Evolutionary conservation across 805 yeast species (phyloP).

Genomic region (Dipodascus albidus): DNA sequence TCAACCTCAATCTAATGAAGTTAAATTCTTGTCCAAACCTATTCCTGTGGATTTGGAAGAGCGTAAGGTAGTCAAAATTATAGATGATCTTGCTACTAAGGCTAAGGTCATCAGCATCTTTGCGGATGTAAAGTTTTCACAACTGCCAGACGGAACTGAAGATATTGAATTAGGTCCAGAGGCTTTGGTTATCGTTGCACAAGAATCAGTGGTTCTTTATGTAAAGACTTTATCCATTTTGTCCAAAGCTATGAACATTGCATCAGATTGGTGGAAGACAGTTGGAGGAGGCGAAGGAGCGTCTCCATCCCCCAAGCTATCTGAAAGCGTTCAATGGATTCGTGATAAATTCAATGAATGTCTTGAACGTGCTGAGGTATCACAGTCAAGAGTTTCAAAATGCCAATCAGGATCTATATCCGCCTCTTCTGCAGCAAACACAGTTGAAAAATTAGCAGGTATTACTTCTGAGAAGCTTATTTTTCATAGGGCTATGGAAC

Average conservation of each 20-base stretch:
- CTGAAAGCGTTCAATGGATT: conserved; percentile 74
- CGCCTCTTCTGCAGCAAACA: neutral
- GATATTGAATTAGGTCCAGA: conserved; percentile 21
- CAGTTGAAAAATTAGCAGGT: conserved; percentile 2
- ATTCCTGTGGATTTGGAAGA: conserved; percentile 19
- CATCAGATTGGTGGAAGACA: conserved; percentile 81
- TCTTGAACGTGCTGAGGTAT: conserved; percentile 76
- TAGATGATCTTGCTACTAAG: conserved; percentile 76
- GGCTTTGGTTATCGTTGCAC: conserved; percentile 41
- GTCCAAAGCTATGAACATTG: conserved; percentile 76
- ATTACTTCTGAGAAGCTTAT: conserved; percentile 69
- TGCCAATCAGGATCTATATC: neutral
- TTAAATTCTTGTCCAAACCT: conserved; percentile 14
- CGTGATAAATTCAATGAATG: conserved; percentile 82
- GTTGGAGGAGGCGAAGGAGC: conserved; percentile 26
- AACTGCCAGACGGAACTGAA: conserved; percentile 54
- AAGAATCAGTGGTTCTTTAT: conserved; percentile 78
- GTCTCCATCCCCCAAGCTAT: conserved; percentile 22
- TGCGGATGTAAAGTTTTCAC: conserved; percentile 85
- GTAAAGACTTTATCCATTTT: conserved; percentile 73
- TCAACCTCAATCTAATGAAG: conserved; percentile 9
- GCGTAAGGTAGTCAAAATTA: conserved; percentile 23
- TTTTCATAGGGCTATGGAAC: conserved; percentile 88
- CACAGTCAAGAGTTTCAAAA: conserved; percentile 40
- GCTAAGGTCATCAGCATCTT: conserved; percentile 80